These are phyloP conservation scores for Pichia sp. DNA, from an alignment of 1,139 yeast species.

Conservation along the genomic window DNA sequence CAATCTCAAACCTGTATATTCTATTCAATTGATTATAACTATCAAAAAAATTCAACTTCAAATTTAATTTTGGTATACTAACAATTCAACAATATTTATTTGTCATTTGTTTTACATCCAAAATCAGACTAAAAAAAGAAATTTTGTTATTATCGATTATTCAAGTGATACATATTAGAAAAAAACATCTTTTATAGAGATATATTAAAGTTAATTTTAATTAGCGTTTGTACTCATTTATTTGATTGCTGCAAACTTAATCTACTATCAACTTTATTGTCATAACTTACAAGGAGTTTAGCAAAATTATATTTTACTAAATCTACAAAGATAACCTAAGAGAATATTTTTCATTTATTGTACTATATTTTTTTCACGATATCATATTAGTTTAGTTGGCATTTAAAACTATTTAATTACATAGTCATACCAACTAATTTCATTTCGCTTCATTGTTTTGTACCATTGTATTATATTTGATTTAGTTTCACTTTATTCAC, in stretches of 20 bases:
- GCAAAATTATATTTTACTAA: background rate
- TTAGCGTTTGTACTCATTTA: slow-evolving; percentile 25
- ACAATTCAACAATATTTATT: background rate
- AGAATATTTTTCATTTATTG: background rate
- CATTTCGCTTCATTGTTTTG: slow-evolving; percentile 8
- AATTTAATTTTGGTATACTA: background rate
- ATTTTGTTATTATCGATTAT: background rate
- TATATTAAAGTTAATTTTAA: background rate
- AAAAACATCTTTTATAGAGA: no score
- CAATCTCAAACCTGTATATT: background rate
- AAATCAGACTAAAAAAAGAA: background rate
- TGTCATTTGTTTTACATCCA: background rate
- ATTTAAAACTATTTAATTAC: background rate
- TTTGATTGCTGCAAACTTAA: slow-evolving; percentile 24
- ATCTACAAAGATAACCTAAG: background rate
- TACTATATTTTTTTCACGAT: background rate
- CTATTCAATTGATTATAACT: slow-evolving; percentile 1
- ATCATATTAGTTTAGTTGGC: no score
- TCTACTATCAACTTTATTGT: background rate
- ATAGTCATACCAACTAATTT: background rate
- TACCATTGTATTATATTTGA: slow-evolving; percentile 19
- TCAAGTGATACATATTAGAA: no score
- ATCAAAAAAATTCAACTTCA: background rate
- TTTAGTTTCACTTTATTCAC: slow-evolving; percentile 2
- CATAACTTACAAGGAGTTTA: no score